Percentiles rank a stretch among this genome's conserved stretches.
phyloP scores from a whole-genome alignment of 1,284 basidiomycete species.

The Hemileia vastatrix region DNA sequence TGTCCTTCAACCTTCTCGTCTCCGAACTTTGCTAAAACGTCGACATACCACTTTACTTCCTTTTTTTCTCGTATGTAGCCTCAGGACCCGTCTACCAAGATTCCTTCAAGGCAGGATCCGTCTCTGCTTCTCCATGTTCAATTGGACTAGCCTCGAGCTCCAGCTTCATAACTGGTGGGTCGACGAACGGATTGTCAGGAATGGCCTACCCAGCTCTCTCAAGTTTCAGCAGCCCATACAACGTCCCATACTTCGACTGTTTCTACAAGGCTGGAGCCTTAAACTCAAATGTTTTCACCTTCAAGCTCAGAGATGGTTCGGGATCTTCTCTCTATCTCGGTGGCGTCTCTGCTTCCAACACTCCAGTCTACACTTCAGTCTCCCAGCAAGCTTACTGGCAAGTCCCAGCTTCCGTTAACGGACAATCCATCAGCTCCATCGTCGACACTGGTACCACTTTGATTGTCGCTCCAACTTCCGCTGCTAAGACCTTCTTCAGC shows the following conservation, averaged over 20 bases:
- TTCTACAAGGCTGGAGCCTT: constrained; percentile 23
- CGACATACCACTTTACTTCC: too few species aligned
- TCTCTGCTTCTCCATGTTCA: too few species aligned
- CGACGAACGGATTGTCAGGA: too few species aligned
- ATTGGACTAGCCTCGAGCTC: too few species aligned
- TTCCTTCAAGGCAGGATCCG: too few species aligned
- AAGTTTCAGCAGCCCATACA: constrained; percentile 10
- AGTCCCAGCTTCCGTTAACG: constrained; percentile 27
- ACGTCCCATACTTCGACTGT: constrained; percentile 31
- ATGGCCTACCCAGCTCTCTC: too few species aligned
- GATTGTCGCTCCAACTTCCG: constrained; percentile 34
- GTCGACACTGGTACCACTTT: constrained; percentile 42
- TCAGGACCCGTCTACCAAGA: too few species aligned
- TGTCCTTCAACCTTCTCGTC: too few species aligned
- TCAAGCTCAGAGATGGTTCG: constrained; percentile 30
- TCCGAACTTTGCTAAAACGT: too few species aligned
- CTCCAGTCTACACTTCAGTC: constrained; percentile 28
- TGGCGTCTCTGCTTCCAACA: background rate
- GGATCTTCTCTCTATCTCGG: constrained; percentile 38
- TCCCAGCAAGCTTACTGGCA: constrained; percentile 36
- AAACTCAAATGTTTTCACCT: constrained; percentile 26
- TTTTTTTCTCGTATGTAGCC: too few species aligned
- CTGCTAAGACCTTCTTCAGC: constrained; percentile 30
- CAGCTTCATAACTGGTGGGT: too few species aligned
- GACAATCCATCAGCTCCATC: constrained; percentile 32